Base-by-base conservation (phyloP, 2,329 filamentous ascomycete species). In the Penicillium crustosum region DNA sequence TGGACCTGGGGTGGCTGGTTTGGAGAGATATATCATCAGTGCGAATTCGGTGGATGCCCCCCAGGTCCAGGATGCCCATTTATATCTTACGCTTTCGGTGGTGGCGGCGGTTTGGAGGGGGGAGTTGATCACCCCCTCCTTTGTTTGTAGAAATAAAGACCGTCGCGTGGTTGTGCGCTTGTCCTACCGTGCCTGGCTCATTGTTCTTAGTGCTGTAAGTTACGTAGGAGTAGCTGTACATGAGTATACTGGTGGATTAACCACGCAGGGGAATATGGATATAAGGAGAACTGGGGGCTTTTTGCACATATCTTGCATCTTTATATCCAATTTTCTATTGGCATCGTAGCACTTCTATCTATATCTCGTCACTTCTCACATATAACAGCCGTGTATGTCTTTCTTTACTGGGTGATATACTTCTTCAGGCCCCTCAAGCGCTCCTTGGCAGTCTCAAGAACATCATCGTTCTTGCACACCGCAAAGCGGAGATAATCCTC, bases 401-500 rank as follows among this genome's bases (percentile, higher is more conserved):
- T 42, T 42, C 15, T 61, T 70, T 56, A 70, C 61, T 69, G 63
- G 36, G 62, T 64, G 47, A 91, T 89, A 66, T 88, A 91, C 77
- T 87, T 86, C 81, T 85, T 91, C 76, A 93, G 66, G 0, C 86
- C 88, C 61, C 88, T 81, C 66, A 94, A 76, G 59, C 89, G 79
- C 72, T 89, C 85, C 81, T 93, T 93, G 2, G 90, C 90, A 54
- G 83, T 83, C 73, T 93, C 89, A 23, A 94, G 77, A 38, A 97
- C 86, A 43, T 90, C 85, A 70, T 99, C 92, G 35, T 93, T 86
- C 81, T 99, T 99, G 80, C 94, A 99, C 1, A 99, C 92, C 0
- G 94, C 94, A 73, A 97, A 97, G 25, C 94, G 83, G 69, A 99
- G 82, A 78, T 95, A 99, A 68, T 97, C 89, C 80, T 97, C 90